Conservation (phyloP, 2,329 filamentous ascomycete genomes). For the Parastagonospora avenae region DNA sequence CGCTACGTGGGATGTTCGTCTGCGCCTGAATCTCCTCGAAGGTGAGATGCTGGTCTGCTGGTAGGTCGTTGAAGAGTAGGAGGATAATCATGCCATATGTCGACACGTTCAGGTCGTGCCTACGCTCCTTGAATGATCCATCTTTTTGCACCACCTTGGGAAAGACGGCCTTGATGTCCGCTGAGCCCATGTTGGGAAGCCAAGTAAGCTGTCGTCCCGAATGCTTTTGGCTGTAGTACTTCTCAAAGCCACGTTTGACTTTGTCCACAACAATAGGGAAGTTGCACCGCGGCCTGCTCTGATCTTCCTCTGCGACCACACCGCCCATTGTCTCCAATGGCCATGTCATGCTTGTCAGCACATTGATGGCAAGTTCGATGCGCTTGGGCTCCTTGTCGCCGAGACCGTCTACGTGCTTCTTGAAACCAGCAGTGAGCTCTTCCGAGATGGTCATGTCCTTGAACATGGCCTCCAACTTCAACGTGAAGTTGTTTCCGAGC, state of each 20-base stretch:
- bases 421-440: slow-evolving; percentile 80
- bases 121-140: slow-evolving; percentile 67
- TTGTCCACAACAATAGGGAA: slow-evolving; percentile 76
- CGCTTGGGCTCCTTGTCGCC: slow-evolving; percentile 64
- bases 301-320: slow-evolving; percentile 56
- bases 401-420: slow-evolving; percentile 66
- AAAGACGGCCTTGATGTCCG: slow-evolving; percentile 83
- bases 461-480: slow-evolving; percentile 96
- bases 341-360: slow-evolving; percentile 95
- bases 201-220: slow-evolving; percentile 89
- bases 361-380: slow-evolving; percentile 80
- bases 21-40: slow-evolving; percentile 81
- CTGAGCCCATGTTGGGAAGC: slow-evolving; percentile 76
- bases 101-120: slow-evolving; percentile 89
- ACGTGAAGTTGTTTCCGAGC: slow-evolving; percentile 90
- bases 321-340: slow-evolving; percentile 83
- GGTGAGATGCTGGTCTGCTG: slow-evolving; percentile 56
- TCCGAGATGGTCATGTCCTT: slow-evolving; percentile 90
- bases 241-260: slow-evolving; percentile 82
- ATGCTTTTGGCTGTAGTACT: slow-evolving; percentile 85
- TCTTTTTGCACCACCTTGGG: slow-evolving; percentile 73
- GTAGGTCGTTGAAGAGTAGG: slow-evolving; percentile 83
- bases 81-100: slow-evolving; percentile 93
- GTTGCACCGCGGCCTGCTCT: slow-evolving; percentile 61
- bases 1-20: slow-evolving; percentile 76